Conservation (phyloP, 768 basidiomycete genomes). For the Serendipita sp. region DNA sequence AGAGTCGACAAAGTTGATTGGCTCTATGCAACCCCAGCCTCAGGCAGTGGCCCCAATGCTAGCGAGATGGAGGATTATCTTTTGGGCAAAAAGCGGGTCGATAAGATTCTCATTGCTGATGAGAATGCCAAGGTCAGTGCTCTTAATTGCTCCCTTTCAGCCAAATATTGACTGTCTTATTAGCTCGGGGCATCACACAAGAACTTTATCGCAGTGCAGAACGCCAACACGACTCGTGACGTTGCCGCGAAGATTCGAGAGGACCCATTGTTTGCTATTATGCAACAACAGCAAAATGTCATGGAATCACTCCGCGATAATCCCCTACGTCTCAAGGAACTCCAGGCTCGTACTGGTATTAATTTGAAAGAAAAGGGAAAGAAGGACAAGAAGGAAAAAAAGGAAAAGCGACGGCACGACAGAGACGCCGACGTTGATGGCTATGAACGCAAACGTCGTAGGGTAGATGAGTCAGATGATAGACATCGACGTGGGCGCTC, state of each 20-base stretch:
- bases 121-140: constrained; percentile 62
- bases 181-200: constrained; percentile 77
- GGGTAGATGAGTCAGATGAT: constrained; percentile 19
- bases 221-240: constrained; percentile 80
- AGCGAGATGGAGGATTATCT: constrained; percentile 95
- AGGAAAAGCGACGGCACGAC: constrained; percentile 16
- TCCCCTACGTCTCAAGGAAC: constrained; percentile 63
- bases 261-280: constrained; percentile 93
- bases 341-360: constrained; percentile 70
- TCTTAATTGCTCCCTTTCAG: constrained; percentile 19
- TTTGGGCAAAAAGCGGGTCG: constrained; percentile 92
- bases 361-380: constrained; percentile 57
- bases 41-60: constrained; percentile 67
- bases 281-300: constrained; percentile 91
- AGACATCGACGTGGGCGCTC: constrained; percentile 16
- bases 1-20: constrained; percentile 89
- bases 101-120: constrained; percentile 82
- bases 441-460: constrained; percentile 14
- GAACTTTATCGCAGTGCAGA: constrained; percentile 87
- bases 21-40: constrained; percentile 98
- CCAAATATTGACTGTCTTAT: constrained; percentile 10
- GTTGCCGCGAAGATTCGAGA: constrained; percentile 88
- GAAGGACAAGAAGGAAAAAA: constrained; percentile 39
- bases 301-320: constrained; percentile 76
- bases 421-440: constrained; percentile 19